Conservation (phyloP, 192 early-diverging fungal species). For the Globomyces pollinis-pini region DNA sequence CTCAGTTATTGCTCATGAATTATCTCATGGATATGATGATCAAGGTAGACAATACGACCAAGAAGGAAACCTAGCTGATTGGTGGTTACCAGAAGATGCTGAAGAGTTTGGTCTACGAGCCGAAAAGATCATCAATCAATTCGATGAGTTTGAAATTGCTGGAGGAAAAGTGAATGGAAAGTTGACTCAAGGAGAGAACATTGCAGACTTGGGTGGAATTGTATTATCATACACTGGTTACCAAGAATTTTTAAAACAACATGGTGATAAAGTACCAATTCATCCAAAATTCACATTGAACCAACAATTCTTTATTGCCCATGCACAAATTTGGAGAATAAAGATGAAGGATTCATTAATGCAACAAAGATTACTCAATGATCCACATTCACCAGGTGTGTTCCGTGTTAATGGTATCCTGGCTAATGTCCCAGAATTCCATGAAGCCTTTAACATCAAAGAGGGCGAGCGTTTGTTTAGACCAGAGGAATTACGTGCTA, state of each 20-base stretch:
- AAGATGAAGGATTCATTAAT: neutral
- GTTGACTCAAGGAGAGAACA: slow-evolving; percentile 23
- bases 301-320: slow-evolving; percentile 11
- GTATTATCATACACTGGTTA: neutral
- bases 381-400: slow-evolving; percentile 9
- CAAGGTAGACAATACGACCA: slow-evolving; percentile 24
- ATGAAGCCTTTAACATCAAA: slow-evolving; percentile 8
- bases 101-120: slow-evolving; percentile 13
- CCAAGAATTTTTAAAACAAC: neutral
- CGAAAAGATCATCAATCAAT: slow-evolving; percentile 10
- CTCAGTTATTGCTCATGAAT: slow-evolving; percentile 30
- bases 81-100: slow-evolving; percentile 26
- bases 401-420: slow-evolving; percentile 8
- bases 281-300: neutral
- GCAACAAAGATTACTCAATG: neutral
- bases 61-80: slow-evolving; percentile 20
- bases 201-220: slow-evolving; percentile 31
- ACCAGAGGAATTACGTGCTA: neutral
- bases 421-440: neutral
- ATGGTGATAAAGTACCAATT: neutral
- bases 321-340: slow-evolving; percentile 6
- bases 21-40: slow-evolving; percentile 33
- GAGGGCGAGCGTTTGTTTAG: slow-evolving; percentile 3
- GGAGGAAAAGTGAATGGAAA: slow-evolving; percentile 17
- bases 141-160: slow-evolving; percentile 10